These are phyloP conservation scores for Dactylellina sp. DNA, from an alignment of 2,329 filamentous ascomycete genomes.

Conservation along the genomic window DNA sequence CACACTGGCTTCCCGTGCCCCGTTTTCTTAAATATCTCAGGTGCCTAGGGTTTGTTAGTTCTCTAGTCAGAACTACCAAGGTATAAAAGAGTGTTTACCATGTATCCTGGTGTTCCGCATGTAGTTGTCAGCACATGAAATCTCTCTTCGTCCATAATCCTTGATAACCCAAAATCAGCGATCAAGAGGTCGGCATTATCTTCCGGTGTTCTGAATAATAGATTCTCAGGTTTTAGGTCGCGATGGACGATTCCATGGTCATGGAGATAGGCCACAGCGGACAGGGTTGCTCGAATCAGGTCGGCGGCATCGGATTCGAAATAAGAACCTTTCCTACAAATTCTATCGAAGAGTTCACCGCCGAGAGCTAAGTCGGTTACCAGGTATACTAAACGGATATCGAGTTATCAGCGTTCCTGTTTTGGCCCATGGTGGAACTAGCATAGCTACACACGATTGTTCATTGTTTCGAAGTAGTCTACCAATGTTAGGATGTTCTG, in stretches of 20 bases:
- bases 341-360: conserved; percentile 96
- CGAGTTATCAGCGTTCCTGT: conserved; percentile 55
- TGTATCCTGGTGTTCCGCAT: conserved; percentile 97
- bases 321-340: conserved; percentile 98
- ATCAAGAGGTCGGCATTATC: conserved; percentile 97
- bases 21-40: conserved; percentile 98
- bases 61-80: not conserved
- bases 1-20: conserved; percentile 96
- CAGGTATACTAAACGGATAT: conserved; percentile 74
- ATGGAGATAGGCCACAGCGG: conserved; percentile 97
- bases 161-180: conserved; percentile 92
- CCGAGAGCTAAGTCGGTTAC: conserved; percentile 96
- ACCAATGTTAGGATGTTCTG: conserved; percentile 97
- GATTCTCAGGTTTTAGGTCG: conserved; percentile 96
- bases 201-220: conserved; percentile 95
- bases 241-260: conserved; percentile 99
- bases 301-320: conserved; percentile 97
- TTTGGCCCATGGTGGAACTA: too few species aligned
- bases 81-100: conserved; percentile 66
- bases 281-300: conserved; percentile 91
- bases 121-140: conserved; percentile 98
- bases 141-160: conserved; percentile 99
- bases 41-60: conserved; percentile 67
- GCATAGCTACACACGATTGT: conserved; percentile 75
- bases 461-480: conserved; percentile 99